Base-by-base conservation (phyloP, 257 asterid genomes). In the Gardenia jasminoides region DNA sequence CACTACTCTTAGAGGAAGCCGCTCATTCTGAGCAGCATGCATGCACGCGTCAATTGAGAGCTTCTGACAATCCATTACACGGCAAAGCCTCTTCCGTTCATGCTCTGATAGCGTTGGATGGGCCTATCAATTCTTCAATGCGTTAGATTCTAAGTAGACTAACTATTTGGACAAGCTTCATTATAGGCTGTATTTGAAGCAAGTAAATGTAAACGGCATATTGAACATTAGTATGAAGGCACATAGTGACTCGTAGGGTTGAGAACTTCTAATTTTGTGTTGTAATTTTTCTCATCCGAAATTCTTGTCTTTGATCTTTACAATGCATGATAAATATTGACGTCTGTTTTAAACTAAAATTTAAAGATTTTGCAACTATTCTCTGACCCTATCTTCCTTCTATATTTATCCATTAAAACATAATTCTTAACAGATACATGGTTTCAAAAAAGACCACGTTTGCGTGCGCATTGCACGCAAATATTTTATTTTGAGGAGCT, bases 21-120 rank as follows among this genome's bases (percentile, higher is more conserved):
- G 79, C 82, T 95, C 98, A 67, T 93, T 95, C 74, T 93, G 98
- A 1, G 99, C 99, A 0, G 97, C 99, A 16, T 95, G 99, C 99
- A 92, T 92, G 74, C 99, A 92, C 3, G 97, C 99, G 74, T 95
- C 99, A 0, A 95, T 88, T 0, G 99, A 93, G 43, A 95, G 99
- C 62, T 95, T 95, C 84, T 93, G 97, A 85, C 99, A 90, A 70
- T 95, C 98, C 99, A 95, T 93, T 72, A 92, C 98, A 0, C 98
- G 91, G 87, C 97, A 93, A 6, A 95, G 91, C 83, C 97, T 87
- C 90, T 94, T 94, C 81, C 98, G 80, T 82, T 94, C 98, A n/a
- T 94, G 97, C 78, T 94, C 97, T 30, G 97, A 90, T 1, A 94
- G 93, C 0, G 88, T 87, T 48, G 97, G 97, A 82, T 94, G 98